Evolutionary conservation across 2,329 filamentous ascomycete genomes (phyloP), one percentile per base, ranked within the genome.

Genomic region (Zelopaecilomyces penicillatus): DNA sequence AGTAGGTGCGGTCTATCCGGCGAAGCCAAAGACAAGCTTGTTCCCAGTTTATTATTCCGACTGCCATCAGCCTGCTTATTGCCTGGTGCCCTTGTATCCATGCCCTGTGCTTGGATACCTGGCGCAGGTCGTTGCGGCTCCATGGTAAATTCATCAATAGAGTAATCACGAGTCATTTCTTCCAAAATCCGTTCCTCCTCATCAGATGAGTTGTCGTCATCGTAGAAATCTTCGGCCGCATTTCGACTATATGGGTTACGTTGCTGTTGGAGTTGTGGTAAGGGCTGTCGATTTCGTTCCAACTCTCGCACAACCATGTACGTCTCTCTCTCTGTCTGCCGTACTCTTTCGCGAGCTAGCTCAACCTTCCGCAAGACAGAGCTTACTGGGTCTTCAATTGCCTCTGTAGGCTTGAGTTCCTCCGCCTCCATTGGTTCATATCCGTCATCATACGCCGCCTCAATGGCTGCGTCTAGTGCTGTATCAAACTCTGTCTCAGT

Each of bases 401-500:
- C 57, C 27, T 63, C 59, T 38, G 65, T 58, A 45, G 52, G 30
- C 6, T 48, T 51, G n/a, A 59, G 53, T n/a, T 71, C 65, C 27
- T 69, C 67, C 5, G 73, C 64, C 12, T 74, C 73, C 61, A 77
- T 80, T 4, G 85, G 85, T 58, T 95, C 89, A 51, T 88, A 86
- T 1, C 87, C 87, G 50, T 96, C 89, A 60, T 95, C 85, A 62
- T 97, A 98, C 5, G 91, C 93, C 41, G 91, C 91, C 64, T 97
- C 93, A 6, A 97, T 90, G 10, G 93, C 93, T 27, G 90, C 91
- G 66, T 97, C 91, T 37, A 97, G 73, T 4, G 93, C 93, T 6
- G 88, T 89, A 64, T 96, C 90, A 53, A 97, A 95, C 58, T 95
- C 90, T 5, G 87, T 84, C 61, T 95, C 87, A 0, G 87, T 93